Conservation (phyloP, 176 grass and related monocot species). For the Oryza australiensis region DNA sequence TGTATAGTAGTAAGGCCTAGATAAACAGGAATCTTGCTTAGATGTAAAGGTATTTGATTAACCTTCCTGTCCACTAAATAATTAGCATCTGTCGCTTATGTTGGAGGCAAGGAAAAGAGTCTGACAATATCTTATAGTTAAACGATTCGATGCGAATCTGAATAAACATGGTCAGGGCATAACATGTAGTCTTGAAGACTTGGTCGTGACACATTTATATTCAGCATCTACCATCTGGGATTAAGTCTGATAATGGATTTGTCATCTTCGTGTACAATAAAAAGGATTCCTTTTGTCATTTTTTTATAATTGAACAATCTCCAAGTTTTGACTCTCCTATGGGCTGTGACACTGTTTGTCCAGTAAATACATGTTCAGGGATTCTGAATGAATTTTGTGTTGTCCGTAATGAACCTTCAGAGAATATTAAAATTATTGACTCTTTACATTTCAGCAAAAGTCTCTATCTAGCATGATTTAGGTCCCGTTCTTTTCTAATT, state of each 20-base stretch:
- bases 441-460: neutral
- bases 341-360: neutral
- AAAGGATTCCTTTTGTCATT: neutral
- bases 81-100: slow-evolving; percentile 12
- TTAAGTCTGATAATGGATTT: neutral
- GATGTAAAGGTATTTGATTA: slow-evolving; percentile 37
- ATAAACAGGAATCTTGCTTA: slow-evolving; percentile 40
- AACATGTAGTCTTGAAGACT: slow-evolving; percentile 13
- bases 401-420: neutral
- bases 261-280: neutral
- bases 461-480: neutral
- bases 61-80: slow-evolving; percentile 13
- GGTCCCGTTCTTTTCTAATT: too few species aligned
- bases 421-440: neutral
- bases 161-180: slow-evolving; percentile 12
- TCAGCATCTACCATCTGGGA: slow-evolving; percentile 41
- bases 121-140: slow-evolving; percentile 3
- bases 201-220: slow-evolving; percentile 16
- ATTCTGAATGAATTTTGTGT: neutral
- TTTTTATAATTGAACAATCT: neutral
- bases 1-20: slow-evolving; percentile 40
- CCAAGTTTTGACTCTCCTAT: slow-evolving; percentile 21
- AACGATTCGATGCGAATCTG: neutral
- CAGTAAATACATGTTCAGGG: neutral
- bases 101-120: slow-evolving; percentile 20